Evolutionary conservation across 176 grass and related monocot species (phyloP), one percentile per base, ranked within the genome.

Genomic region (Zea luxurians): DNA sequence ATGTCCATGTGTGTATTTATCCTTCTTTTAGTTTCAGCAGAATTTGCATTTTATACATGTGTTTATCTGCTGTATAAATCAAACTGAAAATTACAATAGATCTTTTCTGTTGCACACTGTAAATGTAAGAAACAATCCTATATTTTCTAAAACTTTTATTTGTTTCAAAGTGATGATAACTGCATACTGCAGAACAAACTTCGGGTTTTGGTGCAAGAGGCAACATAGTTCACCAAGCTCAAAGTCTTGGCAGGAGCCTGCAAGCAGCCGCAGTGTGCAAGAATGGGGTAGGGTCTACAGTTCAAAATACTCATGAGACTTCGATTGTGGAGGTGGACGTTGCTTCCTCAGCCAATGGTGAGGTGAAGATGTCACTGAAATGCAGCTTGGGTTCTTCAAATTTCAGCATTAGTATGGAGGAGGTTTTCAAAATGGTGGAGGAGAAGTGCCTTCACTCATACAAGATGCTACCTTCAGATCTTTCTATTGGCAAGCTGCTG

Each of bases 401-500:
- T 48, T 87, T 89, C 11, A 77, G 34, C 48, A 76, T 87, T 37
- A 85, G 76, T 87, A 74, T 91, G 50, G 85, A 90, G 16, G 54
- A 74, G 7, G 69, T 93, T 58, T 87, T 86, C 42, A 89, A 87
- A 66, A 80, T 76, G 62, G 71, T 87, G 10, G 93, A 97, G 74
- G 61, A 93, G 65, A 89, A 77, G 66, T 91, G 70, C 66, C 71
- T 86, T 37, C 79, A 40, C 63, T 91, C 90, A 8, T 91, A 85
- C 62, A 97, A 87, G 61, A 36, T 84, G 41, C 53, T 87, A 12
- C 80, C 80, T 71, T 71, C 93, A 9, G 64, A 80, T 55, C 89
- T 97, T 83, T 93, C 90, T 75, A 74, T 97, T 70, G 66, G 78
- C 68, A 85, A 81, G 47, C 48, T 97, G 27, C 81, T 93, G 88